Evolutionary conservation across 1,284 basidiomycete species (phyloP).

Genomic region (Boletus sp.): DNA sequence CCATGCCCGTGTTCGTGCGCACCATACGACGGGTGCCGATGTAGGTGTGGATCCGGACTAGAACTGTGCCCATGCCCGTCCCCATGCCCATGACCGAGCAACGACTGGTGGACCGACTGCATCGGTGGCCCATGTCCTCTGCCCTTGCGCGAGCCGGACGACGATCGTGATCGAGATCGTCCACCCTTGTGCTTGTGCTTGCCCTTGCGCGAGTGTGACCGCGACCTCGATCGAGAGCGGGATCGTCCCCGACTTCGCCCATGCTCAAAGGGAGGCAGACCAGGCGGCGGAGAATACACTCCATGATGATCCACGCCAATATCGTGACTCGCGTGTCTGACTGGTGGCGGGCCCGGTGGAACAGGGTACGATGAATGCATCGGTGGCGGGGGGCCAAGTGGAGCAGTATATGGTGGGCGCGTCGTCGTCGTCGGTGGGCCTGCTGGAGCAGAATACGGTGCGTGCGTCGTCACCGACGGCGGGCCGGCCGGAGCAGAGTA

Average conservation of each 20-base stretch:
- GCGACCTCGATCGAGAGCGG: slow-evolving; percentile 1
- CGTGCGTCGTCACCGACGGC: background rate
- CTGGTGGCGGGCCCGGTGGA: background rate
- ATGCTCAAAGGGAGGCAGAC: background rate
- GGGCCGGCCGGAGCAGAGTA: background rate
- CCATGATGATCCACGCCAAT: too few species aligned
- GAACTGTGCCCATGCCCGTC: background rate
- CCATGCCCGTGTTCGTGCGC: too few species aligned
- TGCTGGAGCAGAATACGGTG: background rate
- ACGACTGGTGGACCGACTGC: background rate
- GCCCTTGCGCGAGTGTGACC: background rate
- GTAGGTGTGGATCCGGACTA: too few species aligned
- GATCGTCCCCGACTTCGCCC: slow-evolving; percentile 11
- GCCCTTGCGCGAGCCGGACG: background rate
- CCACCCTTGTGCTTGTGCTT: background rate
- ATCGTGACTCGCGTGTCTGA: slow-evolving; percentile 1
- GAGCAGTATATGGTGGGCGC: background rate
- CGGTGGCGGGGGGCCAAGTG: too few species aligned
- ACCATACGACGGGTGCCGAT: background rate
- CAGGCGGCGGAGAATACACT: too few species aligned
- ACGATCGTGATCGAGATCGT: background rate
- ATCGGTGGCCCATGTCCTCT: background rate
- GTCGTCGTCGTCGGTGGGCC: background rate
- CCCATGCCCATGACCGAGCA: background rate
- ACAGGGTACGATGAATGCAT: too few species aligned